These are phyloP conservation scores for Incumbomyces lentus DNA, from an alignment of 2,329 filamentous ascomycete genomes.

Conservation along the genomic window DNA sequence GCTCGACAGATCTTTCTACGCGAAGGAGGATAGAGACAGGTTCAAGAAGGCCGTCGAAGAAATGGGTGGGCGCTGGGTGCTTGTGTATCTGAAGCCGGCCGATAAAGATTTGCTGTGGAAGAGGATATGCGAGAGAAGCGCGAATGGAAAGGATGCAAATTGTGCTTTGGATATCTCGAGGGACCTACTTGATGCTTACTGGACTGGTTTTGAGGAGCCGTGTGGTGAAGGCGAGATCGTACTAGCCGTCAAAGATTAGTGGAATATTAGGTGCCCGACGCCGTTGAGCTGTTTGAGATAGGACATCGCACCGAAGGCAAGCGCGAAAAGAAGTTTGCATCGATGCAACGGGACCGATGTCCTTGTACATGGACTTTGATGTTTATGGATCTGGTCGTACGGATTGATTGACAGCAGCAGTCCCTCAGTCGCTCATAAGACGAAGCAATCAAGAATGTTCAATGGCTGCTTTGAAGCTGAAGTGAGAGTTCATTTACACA, in stretches of 20 bases:
- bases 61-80: background rate
- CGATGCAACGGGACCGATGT: too few relatives aligned
- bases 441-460: too few relatives aligned
- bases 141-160: conserved; percentile 3
- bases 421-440: too few relatives aligned
- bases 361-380: too few relatives aligned
- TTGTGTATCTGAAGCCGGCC: conserved; percentile 3
- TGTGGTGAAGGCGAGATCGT: conserved; percentile 7
- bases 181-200: conserved; percentile 4
- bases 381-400: too few relatives aligned
- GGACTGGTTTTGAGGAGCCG: conserved; percentile 5
- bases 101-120: conserved; percentile 7
- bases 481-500: too few relatives aligned
- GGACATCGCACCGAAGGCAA: too few relatives aligned
- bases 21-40: conserved; percentile 6
- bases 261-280: too few relatives aligned
- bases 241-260: background rate
- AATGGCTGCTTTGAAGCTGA: too few relatives aligned
- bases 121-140: conserved; percentile 2
- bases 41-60: conserved; percentile 4
- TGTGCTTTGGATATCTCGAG: conserved; percentile 4
- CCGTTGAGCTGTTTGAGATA: too few relatives aligned
- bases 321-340: too few relatives aligned
- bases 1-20: conserved; percentile 9
- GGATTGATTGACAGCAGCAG: too few relatives aligned